Evolutionary conservation across 352 stramenopile genomes (phyloP).

Genomic region (Chrysophaeum taylorii): DNA sequence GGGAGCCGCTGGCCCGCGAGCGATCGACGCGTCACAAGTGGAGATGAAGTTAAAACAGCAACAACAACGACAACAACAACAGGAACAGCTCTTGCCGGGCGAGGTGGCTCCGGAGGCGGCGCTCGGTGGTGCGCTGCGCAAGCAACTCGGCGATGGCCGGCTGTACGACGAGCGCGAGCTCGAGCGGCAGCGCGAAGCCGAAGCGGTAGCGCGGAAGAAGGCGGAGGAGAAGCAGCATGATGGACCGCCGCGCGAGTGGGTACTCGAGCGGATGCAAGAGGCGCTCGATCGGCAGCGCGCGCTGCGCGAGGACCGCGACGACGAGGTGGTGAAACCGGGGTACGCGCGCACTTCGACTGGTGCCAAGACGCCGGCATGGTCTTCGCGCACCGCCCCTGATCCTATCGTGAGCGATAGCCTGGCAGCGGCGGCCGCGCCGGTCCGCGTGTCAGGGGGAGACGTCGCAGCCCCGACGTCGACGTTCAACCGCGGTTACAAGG

Average conservation of each 20-base stretch:
- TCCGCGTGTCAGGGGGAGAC: not conserved
- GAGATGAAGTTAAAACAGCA: too few relatives aligned
- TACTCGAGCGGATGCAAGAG: not conserved
- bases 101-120: not conserved
- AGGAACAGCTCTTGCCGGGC: too few relatives aligned
- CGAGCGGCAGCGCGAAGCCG: not conserved
- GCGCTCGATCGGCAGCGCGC: not conserved
- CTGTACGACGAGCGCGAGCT: not conserved
- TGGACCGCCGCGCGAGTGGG: slow-evolving; percentile 6
- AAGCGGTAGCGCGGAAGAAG: not conserved
- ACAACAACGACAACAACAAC: too few relatives aligned
- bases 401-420: too few relatives aligned
- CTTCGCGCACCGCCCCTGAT: too few relatives aligned
- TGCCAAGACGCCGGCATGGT: not conserved
- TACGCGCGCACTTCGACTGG: not conserved
- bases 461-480: not conserved
- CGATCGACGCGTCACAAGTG: too few relatives aligned
- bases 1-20: too few relatives aligned
- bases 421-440: too few relatives aligned
- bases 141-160: not conserved
- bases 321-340: not conserved
- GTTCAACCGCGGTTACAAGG: slow-evolving; percentile 6
- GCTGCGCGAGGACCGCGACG: not conserved
- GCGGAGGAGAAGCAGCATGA: too few relatives aligned
- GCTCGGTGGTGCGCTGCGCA: not conserved